A percentile compares a stretch with the other conserved stretches of the same genome.
phyloP scores from a whole-genome alignment of 371 early-diverging fungal species.

The Dinochytrium kinnereticum region DNA sequence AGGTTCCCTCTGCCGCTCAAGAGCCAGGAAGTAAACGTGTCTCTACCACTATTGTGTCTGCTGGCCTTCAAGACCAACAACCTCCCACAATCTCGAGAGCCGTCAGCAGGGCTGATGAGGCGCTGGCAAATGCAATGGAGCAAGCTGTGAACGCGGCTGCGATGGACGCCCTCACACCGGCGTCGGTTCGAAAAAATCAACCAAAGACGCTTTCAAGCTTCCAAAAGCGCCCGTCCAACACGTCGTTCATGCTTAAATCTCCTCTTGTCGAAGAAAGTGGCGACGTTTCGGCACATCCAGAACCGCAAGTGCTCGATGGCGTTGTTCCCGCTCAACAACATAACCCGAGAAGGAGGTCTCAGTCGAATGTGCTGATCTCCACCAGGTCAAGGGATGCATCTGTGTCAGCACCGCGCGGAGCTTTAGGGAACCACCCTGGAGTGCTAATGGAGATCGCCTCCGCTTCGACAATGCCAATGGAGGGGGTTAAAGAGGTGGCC shows the following conservation, averaged over 20 bases:
- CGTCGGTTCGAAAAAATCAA: neutral
- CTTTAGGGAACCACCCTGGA: too few species aligned
- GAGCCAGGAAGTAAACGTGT: neutral
- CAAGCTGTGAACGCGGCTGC: neutral
- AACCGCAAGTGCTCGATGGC: neutral
- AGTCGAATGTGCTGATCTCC: neutral
- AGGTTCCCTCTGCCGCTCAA: neutral
- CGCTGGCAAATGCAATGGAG: constrained; percentile 3
- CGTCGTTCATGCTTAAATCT: neutral
- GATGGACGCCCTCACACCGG: neutral
- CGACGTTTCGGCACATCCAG: neutral
- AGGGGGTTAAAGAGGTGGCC: neutral
- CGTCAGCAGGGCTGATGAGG: constrained; percentile 7
- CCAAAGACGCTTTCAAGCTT: constrained; percentile 1
- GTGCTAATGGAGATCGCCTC: neutral
- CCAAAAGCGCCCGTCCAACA: neutral
- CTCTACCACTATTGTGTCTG: neutral
- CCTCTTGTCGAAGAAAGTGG: neutral
- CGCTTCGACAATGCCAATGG: neutral
- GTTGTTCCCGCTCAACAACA: too few species aligned
- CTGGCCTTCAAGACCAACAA: neutral
- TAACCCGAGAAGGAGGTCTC: neutral
- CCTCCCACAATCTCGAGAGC: neutral
- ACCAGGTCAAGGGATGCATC: neutral
- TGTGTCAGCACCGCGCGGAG: neutral